phyloP scores from a whole-genome alignment of 2,329 filamentous ascomycete genomes.

The Ciborinia camelliae region DNA sequence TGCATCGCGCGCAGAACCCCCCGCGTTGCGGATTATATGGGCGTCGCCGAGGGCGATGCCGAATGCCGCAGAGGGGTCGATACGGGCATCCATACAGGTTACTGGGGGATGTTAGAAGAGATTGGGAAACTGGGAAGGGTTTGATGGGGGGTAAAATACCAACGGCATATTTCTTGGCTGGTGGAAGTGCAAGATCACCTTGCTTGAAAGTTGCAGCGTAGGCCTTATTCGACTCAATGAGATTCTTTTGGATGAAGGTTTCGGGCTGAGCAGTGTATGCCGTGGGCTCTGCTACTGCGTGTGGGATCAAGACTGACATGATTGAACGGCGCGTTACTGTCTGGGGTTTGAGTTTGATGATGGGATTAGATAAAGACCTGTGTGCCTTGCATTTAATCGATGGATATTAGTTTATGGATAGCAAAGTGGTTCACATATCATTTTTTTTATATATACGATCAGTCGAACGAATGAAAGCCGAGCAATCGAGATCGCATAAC shows the following conservation, averaged over 20 bases:
- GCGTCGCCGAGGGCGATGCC: slow-evolving; percentile 72
- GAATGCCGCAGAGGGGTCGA: slow-evolving; percentile 65
- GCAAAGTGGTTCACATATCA: background rate
- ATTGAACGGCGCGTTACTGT: background rate
- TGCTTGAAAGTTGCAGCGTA: slow-evolving; percentile 61
- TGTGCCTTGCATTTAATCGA: background rate
- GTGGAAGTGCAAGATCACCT: slow-evolving; percentile 63
- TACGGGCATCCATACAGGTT: slow-evolving; percentile 79
- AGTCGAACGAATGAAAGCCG: background rate
- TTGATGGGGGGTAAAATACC: slow-evolving; percentile 43
- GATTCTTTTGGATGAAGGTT: slow-evolving; percentile 50
- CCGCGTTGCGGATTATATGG: slow-evolving; percentile 74
- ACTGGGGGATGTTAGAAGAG: slow-evolving; percentile 42
- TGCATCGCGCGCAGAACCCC: slow-evolving; percentile 63
- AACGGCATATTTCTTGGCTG: slow-evolving; percentile 65
- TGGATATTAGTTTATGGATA: background rate
- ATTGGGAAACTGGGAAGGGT: background rate
- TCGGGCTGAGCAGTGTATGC: slow-evolving; percentile 19
- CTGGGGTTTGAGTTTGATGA: background rate
- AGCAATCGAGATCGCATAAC: background rate
- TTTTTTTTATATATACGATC: background rate
- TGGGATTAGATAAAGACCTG: background rate
- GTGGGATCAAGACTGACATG: background rate
- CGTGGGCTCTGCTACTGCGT: background rate
- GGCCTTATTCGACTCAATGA: slow-evolving; percentile 54